A percentile compares a stretch with the other conserved stretches of the same genome.
Evolutionary conservation across 768 basidiomycete genomes (phyloP).

Genomic region (Sistotremastrum suecicum): DNA sequence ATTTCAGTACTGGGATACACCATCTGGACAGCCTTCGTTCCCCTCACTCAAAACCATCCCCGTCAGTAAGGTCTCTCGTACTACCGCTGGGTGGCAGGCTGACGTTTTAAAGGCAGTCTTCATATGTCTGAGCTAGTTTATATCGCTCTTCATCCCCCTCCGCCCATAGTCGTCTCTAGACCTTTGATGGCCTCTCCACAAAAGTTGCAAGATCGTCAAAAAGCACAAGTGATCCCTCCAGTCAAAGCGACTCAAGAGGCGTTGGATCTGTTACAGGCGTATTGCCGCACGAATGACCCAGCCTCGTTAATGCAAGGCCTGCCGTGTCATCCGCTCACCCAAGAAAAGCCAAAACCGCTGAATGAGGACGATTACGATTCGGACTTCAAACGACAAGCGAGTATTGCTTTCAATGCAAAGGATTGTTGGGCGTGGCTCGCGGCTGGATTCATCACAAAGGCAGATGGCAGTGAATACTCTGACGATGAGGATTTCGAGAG

Average conservation of each 20-base stretch:
- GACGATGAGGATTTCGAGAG: not conserved
- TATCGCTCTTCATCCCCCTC: slow-evolving; percentile 2
- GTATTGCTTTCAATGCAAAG: slow-evolving; percentile 1
- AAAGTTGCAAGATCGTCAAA: slow-evolving; percentile 1
- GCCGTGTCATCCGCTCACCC: slow-evolving; percentile 2
- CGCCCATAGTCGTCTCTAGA: not conserved
- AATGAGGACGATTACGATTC: slow-evolving; percentile 2
- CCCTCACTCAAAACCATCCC: slow-evolving; percentile 1
- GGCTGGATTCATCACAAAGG: slow-evolving; percentile 1
- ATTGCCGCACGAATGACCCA: slow-evolving; percentile 1
- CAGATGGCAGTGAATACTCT: too few relatives aligned
- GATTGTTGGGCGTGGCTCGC: slow-evolving; percentile 4
- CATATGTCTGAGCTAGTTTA: slow-evolving; percentile 4
- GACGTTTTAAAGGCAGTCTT: not conserved
- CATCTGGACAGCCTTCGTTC: slow-evolving; percentile 1
- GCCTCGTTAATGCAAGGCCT: slow-evolving; percentile 2
- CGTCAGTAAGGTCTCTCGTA: not conserved
- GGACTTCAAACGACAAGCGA: not conserved
- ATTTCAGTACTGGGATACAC: slow-evolving; percentile 4
- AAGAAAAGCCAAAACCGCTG: not conserved
- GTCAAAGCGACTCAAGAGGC: not conserved
- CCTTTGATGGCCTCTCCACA: slow-evolving; percentile 1
- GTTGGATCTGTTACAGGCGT: slow-evolving; percentile 1
- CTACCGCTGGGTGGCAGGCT: not conserved
- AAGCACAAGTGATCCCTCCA: slow-evolving; percentile 3